phyloP scores from a whole-genome alignment of 176 grass and related monocot genomes.

The Bothriochloa decipiens region DNA sequence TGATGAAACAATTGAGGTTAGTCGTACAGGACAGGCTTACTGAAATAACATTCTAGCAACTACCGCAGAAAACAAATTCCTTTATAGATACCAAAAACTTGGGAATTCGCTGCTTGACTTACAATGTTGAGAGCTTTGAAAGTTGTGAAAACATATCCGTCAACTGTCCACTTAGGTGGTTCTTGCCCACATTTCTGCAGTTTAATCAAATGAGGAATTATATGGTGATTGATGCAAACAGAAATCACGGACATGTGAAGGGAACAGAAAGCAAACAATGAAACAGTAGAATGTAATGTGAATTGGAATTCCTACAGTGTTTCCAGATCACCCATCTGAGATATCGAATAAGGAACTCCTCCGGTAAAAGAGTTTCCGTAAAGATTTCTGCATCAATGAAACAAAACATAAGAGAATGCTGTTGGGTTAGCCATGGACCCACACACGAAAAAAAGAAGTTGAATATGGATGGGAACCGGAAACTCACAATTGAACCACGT shows the following conservation, averaged over 20 bases:
- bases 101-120: conserved; percentile 45
- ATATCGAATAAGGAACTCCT: conserved; percentile 82
- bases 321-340: conserved; percentile 87
- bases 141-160: conserved; percentile 87
- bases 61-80: not conserved
- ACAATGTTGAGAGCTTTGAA: conserved; percentile 74
- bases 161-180: conserved; percentile 81
- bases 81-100: not conserved
- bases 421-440: conserved; percentile 9
- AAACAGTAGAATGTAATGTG: not conserved
- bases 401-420: not conserved
- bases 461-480: not conserved
- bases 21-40: not conserved
- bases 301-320: conserved; percentile 62
- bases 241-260: not conserved
- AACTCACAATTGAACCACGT: conserved; percentile 77
- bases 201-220: conserved; percentile 22
- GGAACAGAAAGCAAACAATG: not conserved
- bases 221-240: not conserved
- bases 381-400: conserved; percentile 63
- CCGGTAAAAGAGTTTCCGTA: conserved; percentile 78
- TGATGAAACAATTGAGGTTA: conserved; percentile 47
- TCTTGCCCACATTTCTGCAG: conserved; percentile 74
- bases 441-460: not conserved
- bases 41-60: not conserved